Conservation (phyloP, 768 basidiomycete genomes). For the Boletus patriciae region DNA sequence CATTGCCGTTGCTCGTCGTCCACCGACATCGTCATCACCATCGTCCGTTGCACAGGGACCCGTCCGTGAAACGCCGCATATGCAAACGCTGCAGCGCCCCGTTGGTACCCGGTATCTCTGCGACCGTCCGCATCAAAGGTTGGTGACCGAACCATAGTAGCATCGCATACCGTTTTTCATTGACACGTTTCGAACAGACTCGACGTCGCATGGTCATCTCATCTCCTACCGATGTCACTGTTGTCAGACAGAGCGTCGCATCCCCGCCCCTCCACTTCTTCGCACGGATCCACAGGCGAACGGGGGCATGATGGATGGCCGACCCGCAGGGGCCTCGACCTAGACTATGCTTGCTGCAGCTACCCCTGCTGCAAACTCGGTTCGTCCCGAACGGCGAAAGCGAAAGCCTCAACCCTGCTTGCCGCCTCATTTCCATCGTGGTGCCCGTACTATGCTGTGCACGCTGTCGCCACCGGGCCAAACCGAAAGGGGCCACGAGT, state of each 20-base stretch:
- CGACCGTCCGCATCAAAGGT: conserved; percentile 67
- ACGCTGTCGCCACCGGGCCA: too few species aligned
- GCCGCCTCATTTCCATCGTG: conserved; percentile 64
- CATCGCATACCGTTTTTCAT: neutral
- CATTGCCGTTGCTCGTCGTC: neutral
- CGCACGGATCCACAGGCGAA: neutral
- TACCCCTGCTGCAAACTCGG: neutral
- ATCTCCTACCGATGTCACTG: conserved; percentile 58
- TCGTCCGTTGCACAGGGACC: conserved; percentile 56
- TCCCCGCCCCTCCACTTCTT: conserved; percentile 62
- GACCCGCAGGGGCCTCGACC: neutral
- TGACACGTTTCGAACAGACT: conserved; percentile 36
- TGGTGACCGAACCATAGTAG: conserved; percentile 14
- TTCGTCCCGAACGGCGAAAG: neutral
- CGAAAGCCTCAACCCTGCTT: conserved; percentile 36
- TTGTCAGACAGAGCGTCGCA: conserved; percentile 59
- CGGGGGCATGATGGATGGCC: neutral
- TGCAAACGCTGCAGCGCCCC: conserved; percentile 68
- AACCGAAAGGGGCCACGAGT: too few species aligned
- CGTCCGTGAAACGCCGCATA: conserved; percentile 75
- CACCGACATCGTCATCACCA: neutral
- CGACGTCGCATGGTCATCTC: conserved; percentile 50
- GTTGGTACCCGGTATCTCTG: conserved; percentile 67
- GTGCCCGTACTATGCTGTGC: too few species aligned
- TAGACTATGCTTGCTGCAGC: neutral